phyloP scores from a whole-genome alignment of 2,329 filamentous ascomycete species.

The Scortechinia acanthostroma region DNA sequence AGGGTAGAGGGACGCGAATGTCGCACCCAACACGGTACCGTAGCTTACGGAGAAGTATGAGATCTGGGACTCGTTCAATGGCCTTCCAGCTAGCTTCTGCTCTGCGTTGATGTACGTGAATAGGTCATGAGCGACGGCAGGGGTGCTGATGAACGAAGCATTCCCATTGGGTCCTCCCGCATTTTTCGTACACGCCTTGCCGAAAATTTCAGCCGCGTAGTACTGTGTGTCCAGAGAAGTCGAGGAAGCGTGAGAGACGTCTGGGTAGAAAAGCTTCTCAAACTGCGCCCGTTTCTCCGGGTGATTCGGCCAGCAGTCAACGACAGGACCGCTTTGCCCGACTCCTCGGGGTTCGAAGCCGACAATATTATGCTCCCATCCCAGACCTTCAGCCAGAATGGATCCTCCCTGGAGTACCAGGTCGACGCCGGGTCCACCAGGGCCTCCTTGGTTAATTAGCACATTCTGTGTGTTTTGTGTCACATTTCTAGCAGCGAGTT shows the following conservation, averaged over 20 bases:
- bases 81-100: conserved; percentile 6
- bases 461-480: too few species aligned
- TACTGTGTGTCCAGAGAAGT: too few species aligned
- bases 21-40: conserved; percentile 31
- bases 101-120: conserved; percentile 24
- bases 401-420: conserved; percentile 14
- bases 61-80: conserved; percentile 13
- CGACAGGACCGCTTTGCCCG: conserved; percentile 21
- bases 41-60: conserved; percentile 44
- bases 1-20: conserved; percentile 32
- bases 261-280: too few species aligned
- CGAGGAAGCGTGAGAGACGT: too few species aligned
- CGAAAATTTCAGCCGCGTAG: too few species aligned
- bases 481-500: conserved; percentile 31
- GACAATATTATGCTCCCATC: conserved; percentile 25
- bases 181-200: background rate
- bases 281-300: conserved; percentile 16
- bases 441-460: conserved; percentile 34
- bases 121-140: conserved; percentile 32
- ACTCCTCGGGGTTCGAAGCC: conserved; percentile 35
- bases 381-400: conserved; percentile 9
- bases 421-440: conserved; percentile 28
- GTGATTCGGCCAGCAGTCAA: conserved; percentile 25
- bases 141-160: conserved; percentile 19
- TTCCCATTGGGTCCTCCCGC: too few species aligned